Base-by-base conservation (phyloP, 257 asterid genomes). In the Plantago major region DNA sequence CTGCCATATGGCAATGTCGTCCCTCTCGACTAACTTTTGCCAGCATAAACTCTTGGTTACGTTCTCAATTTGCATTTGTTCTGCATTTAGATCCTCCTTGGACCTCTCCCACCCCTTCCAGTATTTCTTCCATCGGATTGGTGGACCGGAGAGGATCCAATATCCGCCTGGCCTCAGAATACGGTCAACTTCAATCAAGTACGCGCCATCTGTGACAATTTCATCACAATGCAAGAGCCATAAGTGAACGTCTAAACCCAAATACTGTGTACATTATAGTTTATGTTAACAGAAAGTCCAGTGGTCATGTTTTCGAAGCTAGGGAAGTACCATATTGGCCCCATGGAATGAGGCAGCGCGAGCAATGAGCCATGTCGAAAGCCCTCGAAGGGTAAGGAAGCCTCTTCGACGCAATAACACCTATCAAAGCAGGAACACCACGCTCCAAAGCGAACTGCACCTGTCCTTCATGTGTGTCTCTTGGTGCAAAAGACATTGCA, bases 71-170 rank as follows among this genome's bases (percentile, higher is more conserved):
- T 67, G 77, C 49, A 67, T 76, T 54, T 89, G 96, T 74, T 93
- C 99, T 0, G 66, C 67, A 16, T 78, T 80, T 42, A 93, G 59
- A 52, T 87, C 96, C 3, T 73, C 79, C 0, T 33, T 66, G 1
- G 80, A 82, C 65, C 97, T 70, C 18, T 83, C 73, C 99, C 97
- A 92, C 6, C 99, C 99, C 72, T 71, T 80, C 88, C 88, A 93
- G 71, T 78, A 89, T 33, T 8, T 77, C 72, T 77, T 71, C 97
- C 96, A 93, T 79, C 90, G 87, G 28, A 93, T 71, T 0, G 99
- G 99, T 3, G 99, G 97, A 14, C 99, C 99, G 0, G 99, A 93
- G 11, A 93, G 89, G 65, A 93, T 71, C 99, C 99, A 93, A 30
- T 83, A 83, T 44, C 99, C 97, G 11, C 96, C 99, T 4, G 99